Percentiles rank a stretch among this genome's conserved stretches.
phyloP scores from a whole-genome alignment of 1,139 yeast species.

The Kurtzmaniella quercitrusa region DNA sequence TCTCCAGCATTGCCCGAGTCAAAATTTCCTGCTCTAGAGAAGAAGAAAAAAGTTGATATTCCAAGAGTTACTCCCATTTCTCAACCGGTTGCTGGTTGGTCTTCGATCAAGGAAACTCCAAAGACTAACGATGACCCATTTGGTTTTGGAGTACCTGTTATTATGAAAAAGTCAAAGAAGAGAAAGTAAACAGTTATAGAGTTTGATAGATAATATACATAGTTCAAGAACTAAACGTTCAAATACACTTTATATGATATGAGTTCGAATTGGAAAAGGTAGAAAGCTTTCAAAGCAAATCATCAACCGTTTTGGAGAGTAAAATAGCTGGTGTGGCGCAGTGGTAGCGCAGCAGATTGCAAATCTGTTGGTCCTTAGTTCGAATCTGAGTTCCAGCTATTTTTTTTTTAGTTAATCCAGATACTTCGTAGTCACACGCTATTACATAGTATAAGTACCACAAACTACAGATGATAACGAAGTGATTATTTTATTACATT shows the following conservation, averaged over 20 bases:
- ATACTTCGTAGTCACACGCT: too few relatives aligned
- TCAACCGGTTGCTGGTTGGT: conserved; percentile 5
- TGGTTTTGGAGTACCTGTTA: conserved; percentile 7
- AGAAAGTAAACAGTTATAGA: conserved; percentile 1
- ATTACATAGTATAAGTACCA: background rate
- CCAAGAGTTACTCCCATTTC: conserved; percentile 38
- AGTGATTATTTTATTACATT: conserved; percentile 34
- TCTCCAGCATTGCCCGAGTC: conserved; percentile 13
- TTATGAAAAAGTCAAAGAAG: conserved; percentile 5
- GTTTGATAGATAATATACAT: background rate
- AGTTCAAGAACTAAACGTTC: too few relatives aligned
- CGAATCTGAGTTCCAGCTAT: conserved; percentile 46
- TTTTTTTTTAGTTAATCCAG: conserved; percentile 16
- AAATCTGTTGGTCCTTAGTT: conserved; percentile 54
- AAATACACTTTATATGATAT: background rate
- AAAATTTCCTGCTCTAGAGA: conserved; percentile 42
- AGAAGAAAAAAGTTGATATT: conserved; percentile 28
- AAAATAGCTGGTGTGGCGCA: conserved; percentile 45
- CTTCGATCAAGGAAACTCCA: conserved; percentile 1
- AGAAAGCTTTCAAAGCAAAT: too few relatives aligned
- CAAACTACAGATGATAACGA: background rate
- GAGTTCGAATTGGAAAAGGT: background rate
- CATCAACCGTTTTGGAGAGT: too few relatives aligned
- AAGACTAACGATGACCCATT: background rate
- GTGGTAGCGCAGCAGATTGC: conserved; percentile 57